Conservation (phyloP, 371 early-diverging fungal genomes). For the Capillidium rhysosporum region DNA sequence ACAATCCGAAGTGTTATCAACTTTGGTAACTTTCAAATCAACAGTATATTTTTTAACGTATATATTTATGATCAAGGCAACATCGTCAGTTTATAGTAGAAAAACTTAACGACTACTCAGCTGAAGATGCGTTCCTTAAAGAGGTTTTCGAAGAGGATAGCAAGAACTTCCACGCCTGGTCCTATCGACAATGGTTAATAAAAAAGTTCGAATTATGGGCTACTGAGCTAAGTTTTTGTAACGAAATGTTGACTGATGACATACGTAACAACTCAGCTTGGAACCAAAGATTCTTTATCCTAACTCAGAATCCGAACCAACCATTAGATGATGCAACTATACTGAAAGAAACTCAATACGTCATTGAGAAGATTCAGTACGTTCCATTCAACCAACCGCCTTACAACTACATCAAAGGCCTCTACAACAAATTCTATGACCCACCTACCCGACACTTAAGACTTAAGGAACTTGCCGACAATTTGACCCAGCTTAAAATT, state of each 20-base stretch:
- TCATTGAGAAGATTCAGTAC: neutral
- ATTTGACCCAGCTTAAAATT: neutral
- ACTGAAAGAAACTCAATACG: conserved; percentile 38
- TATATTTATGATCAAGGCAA: conserved; percentile 27
- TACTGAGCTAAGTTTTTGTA: conserved; percentile 46
- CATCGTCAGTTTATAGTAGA: conserved; percentile 77
- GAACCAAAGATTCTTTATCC: conserved; percentile 80
- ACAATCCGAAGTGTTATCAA: conserved; percentile 85
- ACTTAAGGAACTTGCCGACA: neutral
- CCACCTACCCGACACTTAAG: neutral
- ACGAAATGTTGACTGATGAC: conserved; percentile 47
- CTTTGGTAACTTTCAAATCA: conserved; percentile 65
- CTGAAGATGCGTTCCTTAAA: conserved; percentile 50
- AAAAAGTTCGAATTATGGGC: conserved; percentile 53
- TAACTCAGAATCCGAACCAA: conserved; percentile 23
- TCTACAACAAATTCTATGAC: neutral
- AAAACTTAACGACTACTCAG: conserved; percentile 21
- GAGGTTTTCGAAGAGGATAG: conserved; percentile 51
- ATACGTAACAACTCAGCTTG: conserved; percentile 94
- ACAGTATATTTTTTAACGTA: neutral
- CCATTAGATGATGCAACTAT: conserved; percentile 18
- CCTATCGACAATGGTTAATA: conserved; percentile 85
- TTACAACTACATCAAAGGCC: neutral
- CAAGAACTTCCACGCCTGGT: conserved; percentile 98
- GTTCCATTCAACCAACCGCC: conserved; percentile 5